Evolutionary conservation across 1,284 basidiomycete species (phyloP).

Genomic region (Ustilago sp.): DNA sequence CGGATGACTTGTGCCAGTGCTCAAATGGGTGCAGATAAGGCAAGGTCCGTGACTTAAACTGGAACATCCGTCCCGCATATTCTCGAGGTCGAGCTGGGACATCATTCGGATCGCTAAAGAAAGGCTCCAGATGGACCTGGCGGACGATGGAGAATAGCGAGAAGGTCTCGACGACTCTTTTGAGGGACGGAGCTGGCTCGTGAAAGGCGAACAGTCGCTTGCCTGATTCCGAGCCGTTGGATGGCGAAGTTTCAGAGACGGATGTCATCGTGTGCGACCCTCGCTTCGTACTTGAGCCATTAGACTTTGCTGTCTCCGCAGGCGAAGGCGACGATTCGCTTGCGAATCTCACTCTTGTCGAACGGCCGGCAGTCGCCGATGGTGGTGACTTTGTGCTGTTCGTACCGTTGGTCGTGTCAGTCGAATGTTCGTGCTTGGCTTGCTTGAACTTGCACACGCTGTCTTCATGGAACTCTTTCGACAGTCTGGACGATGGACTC

Average conservation of each 20-base stretch:
- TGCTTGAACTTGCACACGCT: conserved; percentile 41
- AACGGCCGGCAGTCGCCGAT: conserved; percentile 5
- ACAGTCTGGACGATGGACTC: conserved; percentile 23
- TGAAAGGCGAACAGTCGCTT: conserved; percentile 30
- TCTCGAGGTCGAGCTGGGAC: conserved; percentile 79
- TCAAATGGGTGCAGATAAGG: conserved; percentile 68
- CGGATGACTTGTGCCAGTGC: conserved; percentile 23
- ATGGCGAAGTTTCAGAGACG: not conserved
- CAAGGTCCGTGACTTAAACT: conserved; percentile 73
- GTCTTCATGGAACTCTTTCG: conserved; percentile 29
- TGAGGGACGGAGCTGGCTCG: conserved; percentile 34
- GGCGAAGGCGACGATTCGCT: conserved; percentile 7
- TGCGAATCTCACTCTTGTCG: conserved; percentile 27
- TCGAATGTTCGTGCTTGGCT: conserved; percentile 22
- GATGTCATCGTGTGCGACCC: not conserved
- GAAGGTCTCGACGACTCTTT: conserved; percentile 73
- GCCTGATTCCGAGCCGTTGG: not conserved
- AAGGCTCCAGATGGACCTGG: conserved; percentile 79
- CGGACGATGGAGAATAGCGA: conserved; percentile 74
- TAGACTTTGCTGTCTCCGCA: not conserved
- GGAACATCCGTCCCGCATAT: conserved; percentile 83
- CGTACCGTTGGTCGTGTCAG: conserved; percentile 7
- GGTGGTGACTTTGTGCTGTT: conserved; percentile 1
- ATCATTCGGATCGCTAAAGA: conserved; percentile 74
- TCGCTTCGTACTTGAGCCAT: not conserved